Conservation (phyloP, 1,139 yeast genomes). For the Kluyveromyces marxianus region DNA sequence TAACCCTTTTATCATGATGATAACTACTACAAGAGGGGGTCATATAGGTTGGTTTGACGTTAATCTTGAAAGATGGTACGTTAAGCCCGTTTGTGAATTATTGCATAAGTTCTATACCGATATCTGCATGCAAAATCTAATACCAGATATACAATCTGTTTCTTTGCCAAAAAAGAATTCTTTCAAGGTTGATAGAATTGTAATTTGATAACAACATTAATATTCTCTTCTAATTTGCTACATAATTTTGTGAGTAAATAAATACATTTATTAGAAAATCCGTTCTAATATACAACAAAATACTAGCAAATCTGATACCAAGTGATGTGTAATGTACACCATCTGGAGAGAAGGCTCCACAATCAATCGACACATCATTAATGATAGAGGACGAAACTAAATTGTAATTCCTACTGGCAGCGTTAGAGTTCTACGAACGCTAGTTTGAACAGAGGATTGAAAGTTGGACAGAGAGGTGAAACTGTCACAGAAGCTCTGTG, state of each 20-base stretch:
- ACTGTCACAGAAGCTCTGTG: slow-evolving; percentile 1
- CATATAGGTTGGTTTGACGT: slow-evolving; percentile 55
- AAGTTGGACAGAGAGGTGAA: slow-evolving; percentile 3
- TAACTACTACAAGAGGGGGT: slow-evolving; percentile 56
- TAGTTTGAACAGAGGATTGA: slow-evolving; percentile 4
- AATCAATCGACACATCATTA: neutral
- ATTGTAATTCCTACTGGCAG: slow-evolving; percentile 23
- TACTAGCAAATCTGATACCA: neutral
- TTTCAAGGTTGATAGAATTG: slow-evolving; percentile 7
- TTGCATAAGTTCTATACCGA: slow-evolving; percentile 28
- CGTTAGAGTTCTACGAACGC: slow-evolving; percentile 25
- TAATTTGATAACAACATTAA: neutral
- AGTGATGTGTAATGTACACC: neutral
- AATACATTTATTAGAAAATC: neutral
- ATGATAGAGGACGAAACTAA: neutral
- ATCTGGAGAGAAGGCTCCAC: neutral
- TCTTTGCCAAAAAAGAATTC: slow-evolving; percentile 14
- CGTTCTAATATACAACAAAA: neutral
- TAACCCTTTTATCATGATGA: slow-evolving; percentile 50
- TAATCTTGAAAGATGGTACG: slow-evolving; percentile 48
- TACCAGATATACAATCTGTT: slow-evolving; percentile 11
- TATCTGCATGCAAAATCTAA: slow-evolving; percentile 15
- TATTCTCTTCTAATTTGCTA: neutral
- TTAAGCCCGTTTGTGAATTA: slow-evolving; percentile 35
- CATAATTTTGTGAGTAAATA: neutral